Evolutionary conservation across 768 basidiomycete species (phyloP).

Genomic region (Krasilnikovozyma curviuscula): DNA sequence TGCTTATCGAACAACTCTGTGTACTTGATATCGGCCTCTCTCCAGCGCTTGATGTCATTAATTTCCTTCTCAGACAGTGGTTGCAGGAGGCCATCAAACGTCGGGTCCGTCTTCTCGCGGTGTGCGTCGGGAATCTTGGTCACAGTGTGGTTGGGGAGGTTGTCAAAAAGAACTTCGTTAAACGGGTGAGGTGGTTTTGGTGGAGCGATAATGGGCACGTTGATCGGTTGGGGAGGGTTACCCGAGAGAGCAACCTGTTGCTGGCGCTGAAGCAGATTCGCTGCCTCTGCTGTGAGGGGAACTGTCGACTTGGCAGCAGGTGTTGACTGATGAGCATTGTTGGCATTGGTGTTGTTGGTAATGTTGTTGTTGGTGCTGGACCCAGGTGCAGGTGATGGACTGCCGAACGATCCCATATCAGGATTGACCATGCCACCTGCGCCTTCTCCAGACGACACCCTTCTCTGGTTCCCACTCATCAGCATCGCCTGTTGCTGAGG

Average conservation of each 20-base stretch:
- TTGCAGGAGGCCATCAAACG: constrained; percentile 29
- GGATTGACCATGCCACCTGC: too few species aligned
- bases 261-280: constrained; percentile 1
- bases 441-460: too few species aligned
- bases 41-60: constrained; percentile 39
- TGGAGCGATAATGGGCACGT: background rate
- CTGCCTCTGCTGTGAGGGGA: constrained; percentile 5
- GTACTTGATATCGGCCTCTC: constrained; percentile 39
- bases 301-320: too few species aligned
- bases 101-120: constrained; percentile 31
- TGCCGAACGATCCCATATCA: too few species aligned
- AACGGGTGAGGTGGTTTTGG: background rate
- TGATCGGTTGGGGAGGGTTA: background rate
- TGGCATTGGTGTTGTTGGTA: too few species aligned
- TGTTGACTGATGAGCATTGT: too few species aligned
- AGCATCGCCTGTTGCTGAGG: too few species aligned
- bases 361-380: too few species aligned
- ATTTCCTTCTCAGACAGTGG: constrained; percentile 37
- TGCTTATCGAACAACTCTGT: constrained; percentile 12
- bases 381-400: too few species aligned
- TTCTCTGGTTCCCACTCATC: too few species aligned
- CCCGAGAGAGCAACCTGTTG: background rate
- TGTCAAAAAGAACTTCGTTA: background rate
- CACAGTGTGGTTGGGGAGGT: constrained; percentile 35
- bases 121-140: constrained; percentile 42